Evolutionary conservation across 768 basidiomycete genomes (phyloP).

Genomic region (Mycena crocata): DNA sequence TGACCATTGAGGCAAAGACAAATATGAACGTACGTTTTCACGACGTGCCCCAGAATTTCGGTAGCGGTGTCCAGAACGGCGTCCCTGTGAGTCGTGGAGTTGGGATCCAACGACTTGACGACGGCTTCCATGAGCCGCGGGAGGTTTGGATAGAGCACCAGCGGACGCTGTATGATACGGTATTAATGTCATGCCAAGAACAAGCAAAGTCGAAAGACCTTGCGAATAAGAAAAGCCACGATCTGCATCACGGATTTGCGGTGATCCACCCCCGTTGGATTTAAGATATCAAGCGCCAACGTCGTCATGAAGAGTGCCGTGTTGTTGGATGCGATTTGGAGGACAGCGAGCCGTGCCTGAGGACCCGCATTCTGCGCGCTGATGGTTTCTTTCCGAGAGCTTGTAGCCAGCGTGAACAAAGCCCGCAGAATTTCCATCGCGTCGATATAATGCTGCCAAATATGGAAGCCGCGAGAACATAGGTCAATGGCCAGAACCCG

Average conservation of each 20-base stretch:
- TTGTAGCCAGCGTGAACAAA: constrained; percentile 85
- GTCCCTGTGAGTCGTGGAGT: constrained; percentile 78
- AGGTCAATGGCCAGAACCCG: constrained; percentile 87
- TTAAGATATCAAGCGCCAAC: constrained; percentile 88
- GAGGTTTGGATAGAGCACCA: constrained; percentile 85
- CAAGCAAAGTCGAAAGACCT: constrained; percentile 56
- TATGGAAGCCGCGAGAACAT: constrained; percentile 89
- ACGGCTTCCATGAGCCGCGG: constrained; percentile 93
- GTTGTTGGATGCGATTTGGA: constrained; percentile 86
- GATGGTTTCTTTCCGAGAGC: constrained; percentile 74
- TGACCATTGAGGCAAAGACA: not conserved
- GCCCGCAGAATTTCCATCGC: constrained; percentile 88
- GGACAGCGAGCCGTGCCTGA: constrained; percentile 85
- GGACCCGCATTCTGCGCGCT: constrained; percentile 74
- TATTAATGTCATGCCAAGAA: not conserved
- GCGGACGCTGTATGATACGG: constrained; percentile 69
- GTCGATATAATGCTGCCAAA: constrained; percentile 96
- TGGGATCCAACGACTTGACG: constrained; percentile 96
- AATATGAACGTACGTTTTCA: constrained; percentile 75
- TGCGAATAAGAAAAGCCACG: constrained; percentile 92
- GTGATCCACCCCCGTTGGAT: constrained; percentile 78
- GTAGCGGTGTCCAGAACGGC: constrained; percentile 92
- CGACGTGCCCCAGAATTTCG: constrained; percentile 94
- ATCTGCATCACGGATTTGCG: constrained; percentile 92
- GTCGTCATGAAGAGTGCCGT: constrained; percentile 96